Evolutionary conservation across 1,139 yeast genomes (phyloP).

Genomic region (Sugiyamaella grinbergsii): DNA sequence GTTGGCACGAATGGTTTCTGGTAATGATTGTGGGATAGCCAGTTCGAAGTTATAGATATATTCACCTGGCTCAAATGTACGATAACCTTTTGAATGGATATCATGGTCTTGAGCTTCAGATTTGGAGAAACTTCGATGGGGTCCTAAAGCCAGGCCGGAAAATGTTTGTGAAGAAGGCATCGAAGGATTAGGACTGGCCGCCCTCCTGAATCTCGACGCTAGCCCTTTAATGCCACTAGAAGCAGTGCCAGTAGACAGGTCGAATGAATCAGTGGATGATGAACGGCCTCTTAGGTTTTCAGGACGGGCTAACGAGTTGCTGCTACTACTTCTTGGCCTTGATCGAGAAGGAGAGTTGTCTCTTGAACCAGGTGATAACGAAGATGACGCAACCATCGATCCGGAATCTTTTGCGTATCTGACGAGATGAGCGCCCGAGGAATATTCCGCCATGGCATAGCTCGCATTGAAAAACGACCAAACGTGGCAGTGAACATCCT

Average conservation of each 20-base stretch:
- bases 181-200: slow-evolving; percentile 29
- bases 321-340: slow-evolving; percentile 18
- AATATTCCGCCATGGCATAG: slow-evolving; percentile 43
- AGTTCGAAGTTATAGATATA: slow-evolving; percentile 91
- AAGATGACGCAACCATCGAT: slow-evolving; percentile 3
- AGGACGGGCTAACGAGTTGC: slow-evolving; percentile 8
- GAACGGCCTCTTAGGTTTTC: slow-evolving; percentile 17
- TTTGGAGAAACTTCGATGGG: slow-evolving; percentile 33
- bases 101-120: slow-evolving; percentile 40
- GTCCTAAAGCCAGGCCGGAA: slow-evolving; percentile 28
- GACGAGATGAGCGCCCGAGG: slow-evolving; percentile 60
- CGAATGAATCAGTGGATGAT: slow-evolving; percentile 5
- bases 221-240: slow-evolving; percentile 25
- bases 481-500: slow-evolving; percentile 71
- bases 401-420: slow-evolving; percentile 45
- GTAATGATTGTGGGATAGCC: slow-evolving; percentile 76
- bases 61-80: slow-evolving; percentile 73
- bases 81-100: slow-evolving; percentile 42
- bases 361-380: background rate
- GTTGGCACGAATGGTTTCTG: slow-evolving; percentile 76
- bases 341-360: slow-evolving; percentile 18
- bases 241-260: no score
- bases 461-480: slow-evolving; percentile 82
- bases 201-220: slow-evolving; percentile 28
- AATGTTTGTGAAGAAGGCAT: slow-evolving; percentile 18